A percentile compares a stretch with the other conserved stretches of the same genome.
Conservation (phyloP, 176 grass and related monocot genomes). For the Cenchrus americanus region DNA sequence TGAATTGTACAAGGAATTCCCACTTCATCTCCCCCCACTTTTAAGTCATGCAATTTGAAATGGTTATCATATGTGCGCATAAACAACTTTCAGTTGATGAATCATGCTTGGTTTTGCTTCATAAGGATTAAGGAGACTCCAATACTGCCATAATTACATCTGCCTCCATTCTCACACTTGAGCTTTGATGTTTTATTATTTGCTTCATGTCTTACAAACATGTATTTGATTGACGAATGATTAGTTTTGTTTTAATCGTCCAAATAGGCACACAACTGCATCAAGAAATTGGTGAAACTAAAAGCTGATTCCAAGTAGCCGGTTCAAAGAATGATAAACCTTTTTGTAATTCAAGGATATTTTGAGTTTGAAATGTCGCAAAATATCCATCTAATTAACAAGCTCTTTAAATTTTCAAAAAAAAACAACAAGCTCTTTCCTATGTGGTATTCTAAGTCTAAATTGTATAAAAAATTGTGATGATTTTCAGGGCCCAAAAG, state of each 20-base stretch:
- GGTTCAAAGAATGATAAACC: not conserved
- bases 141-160: not conserved
- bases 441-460: not conserved
- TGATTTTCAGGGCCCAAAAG: not conserved
- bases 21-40: not conserved
- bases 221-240: not conserved
- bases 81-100: not conserved
- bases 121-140: not conserved
- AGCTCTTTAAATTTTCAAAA: not conserved
- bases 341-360: not conserved
- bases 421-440: not conserved
- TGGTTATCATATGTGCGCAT: not conserved
- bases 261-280: not conserved
- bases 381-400: not conserved
- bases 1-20: not conserved
- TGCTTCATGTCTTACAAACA: not conserved
- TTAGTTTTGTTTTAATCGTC: not conserved
- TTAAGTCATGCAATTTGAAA: not conserved
- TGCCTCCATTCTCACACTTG: not conserved
- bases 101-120: constrained; percentile 3
- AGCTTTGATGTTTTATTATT: not conserved
- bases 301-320: not conserved
- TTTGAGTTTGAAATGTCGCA: not conserved
- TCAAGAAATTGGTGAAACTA: not conserved
- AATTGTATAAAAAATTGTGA: not conserved